Percentiles rank a stretch among this genome's conserved stretches.
Evolutionary conservation across 2,329 filamentous ascomycete species (phyloP).

Genomic region (Colletotrichum sublineola): DNA sequence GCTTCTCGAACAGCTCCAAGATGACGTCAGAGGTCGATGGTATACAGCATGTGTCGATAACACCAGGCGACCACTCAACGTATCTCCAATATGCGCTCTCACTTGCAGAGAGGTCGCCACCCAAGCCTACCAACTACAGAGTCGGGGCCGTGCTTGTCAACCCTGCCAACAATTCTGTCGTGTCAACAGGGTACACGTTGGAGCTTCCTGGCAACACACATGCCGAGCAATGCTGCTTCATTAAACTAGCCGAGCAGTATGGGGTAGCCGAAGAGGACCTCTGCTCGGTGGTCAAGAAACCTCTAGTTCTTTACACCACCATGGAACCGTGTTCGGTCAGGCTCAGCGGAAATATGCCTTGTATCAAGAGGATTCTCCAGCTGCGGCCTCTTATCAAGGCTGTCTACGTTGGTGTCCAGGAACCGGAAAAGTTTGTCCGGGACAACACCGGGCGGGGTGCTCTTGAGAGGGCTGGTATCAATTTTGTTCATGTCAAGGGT

Average conservation of each 20-base stretch:
- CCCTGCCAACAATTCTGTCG: slow-evolving; percentile 66
- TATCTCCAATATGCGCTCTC: slow-evolving; percentile 79
- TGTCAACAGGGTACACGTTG: slow-evolving; percentile 89
- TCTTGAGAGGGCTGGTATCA: slow-evolving; percentile 79
- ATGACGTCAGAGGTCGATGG: slow-evolving; percentile 36
- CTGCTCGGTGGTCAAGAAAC: slow-evolving; percentile 61
- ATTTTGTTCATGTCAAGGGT: slow-evolving; percentile 79
- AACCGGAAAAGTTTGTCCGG: slow-evolving; percentile 91
- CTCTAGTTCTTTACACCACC: slow-evolving; percentile 84
- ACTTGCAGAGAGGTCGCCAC: slow-evolving; percentile 83
- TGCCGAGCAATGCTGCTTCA: slow-evolving; percentile 91
- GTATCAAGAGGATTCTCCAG: slow-evolving; percentile 82
- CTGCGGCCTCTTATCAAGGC: slow-evolving; percentile 74
- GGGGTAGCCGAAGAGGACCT: slow-evolving; percentile 68
- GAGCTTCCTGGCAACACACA: slow-evolving; percentile 95
- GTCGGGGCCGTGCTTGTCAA: slow-evolving; percentile 91
- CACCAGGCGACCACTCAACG: slow-evolving; percentile 58
- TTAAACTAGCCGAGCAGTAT: slow-evolving; percentile 73
- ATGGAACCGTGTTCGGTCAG: slow-evolving; percentile 87
- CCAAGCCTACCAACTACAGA: slow-evolving; percentile 91
- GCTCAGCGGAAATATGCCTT: slow-evolving; percentile 80
- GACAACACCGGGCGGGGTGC: slow-evolving; percentile 81
- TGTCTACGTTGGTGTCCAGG: slow-evolving; percentile 89
- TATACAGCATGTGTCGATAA: slow-evolving; percentile 44
- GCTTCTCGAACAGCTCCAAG: not conserved